Conservation (phyloP, 208 protist genomes). For the Trypanosoma mega region DNA sequence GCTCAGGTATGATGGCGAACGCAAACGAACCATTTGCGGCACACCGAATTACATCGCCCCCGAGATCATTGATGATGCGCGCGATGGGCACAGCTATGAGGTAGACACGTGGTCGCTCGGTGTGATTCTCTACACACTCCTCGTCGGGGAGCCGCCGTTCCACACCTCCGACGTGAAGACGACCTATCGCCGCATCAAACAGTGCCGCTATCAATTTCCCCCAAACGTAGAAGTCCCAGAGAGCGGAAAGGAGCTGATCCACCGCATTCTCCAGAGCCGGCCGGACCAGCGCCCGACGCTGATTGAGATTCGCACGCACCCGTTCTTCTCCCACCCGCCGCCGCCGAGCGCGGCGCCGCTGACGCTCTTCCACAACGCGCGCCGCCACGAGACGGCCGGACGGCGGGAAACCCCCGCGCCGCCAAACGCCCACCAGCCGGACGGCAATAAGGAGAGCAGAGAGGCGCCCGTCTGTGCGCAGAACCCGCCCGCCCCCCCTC, state of each 20-base stretch:
- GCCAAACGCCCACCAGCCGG: too few relatives aligned
- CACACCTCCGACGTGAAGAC: conserved; percentile 95
- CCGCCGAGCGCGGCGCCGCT: conserved; percentile 46
- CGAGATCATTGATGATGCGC: conserved; percentile 86
- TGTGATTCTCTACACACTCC: conserved; percentile 97
- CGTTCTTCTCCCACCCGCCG: conserved; percentile 81
- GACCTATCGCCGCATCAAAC: conserved; percentile 95
- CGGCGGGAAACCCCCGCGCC: too few relatives aligned
- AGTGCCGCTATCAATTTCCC: conserved; percentile 94
- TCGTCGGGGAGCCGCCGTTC: conserved; percentile 98
- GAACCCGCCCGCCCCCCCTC: conserved; percentile 3
- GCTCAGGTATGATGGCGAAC: conserved; percentile 90
- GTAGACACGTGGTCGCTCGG: conserved; percentile 98
- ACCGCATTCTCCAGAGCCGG: conserved; percentile 80
- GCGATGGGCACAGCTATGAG: conserved; percentile 95
- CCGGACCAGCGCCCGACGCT: conserved; percentile 85
- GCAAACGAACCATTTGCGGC: conserved; percentile 95
- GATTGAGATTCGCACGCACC: conserved; percentile 82
- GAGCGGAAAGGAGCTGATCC: conserved; percentile 90
- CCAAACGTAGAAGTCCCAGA: conserved; percentile 51
- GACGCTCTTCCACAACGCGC: conserved; percentile 45
- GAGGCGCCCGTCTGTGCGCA: too few relatives aligned
- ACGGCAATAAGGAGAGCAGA: too few relatives aligned
- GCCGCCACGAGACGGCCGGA: conserved; percentile 8
- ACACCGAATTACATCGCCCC: conserved; percentile 98